Evolutionary conservation across 106 monocot genomes (phyloP).

Genomic region (Amphibolis antarctica): DNA sequence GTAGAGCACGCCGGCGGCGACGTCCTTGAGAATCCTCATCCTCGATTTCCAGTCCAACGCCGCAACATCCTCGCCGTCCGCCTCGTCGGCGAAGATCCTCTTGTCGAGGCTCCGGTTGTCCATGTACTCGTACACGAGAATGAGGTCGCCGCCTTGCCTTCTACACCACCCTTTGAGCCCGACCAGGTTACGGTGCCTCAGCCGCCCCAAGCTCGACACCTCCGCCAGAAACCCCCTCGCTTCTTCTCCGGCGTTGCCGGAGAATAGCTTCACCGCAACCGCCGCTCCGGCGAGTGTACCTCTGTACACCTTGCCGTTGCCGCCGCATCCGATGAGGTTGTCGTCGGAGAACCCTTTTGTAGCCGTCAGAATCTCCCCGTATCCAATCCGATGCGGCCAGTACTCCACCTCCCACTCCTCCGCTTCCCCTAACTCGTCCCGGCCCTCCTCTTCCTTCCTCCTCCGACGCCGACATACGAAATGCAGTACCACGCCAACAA

Average conservation of each 20-base stretch:
- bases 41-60: slow-evolving; percentile 8
- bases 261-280: slow-evolving; percentile 16
- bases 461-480: not conserved
- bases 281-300: slow-evolving; percentile 10
- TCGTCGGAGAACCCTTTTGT: slow-evolving; percentile 26
- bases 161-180: slow-evolving; percentile 13
- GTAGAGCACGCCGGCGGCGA: slow-evolving; percentile 17
- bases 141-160: slow-evolving; percentile 6
- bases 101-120: slow-evolving; percentile 18
- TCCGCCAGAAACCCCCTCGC: slow-evolving; percentile 8
- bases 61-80: too few relatives aligned
- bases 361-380: slow-evolving; percentile 18
- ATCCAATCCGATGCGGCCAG: slow-evolving; percentile 24
- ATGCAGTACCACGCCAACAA: slow-evolving; percentile 14
- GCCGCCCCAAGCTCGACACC: slow-evolving; percentile 13
- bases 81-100: slow-evolving; percentile 5
- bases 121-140: slow-evolving; percentile 26
- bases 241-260: slow-evolving; percentile 6
- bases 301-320: slow-evolving; percentile 40
- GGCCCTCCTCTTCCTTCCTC: slow-evolving; percentile 21
- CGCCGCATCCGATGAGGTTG: slow-evolving; percentile 32
- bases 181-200: slow-evolving; percentile 17
- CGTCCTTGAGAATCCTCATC: slow-evolving; percentile 15
- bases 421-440: slow-evolving; percentile 35
- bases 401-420: slow-evolving; percentile 32